Evolutionary conservation across 306 rosid genomes (phyloP), one percentile per base, ranked within the genome.

Genomic region (Begonia masoniana): DNA sequence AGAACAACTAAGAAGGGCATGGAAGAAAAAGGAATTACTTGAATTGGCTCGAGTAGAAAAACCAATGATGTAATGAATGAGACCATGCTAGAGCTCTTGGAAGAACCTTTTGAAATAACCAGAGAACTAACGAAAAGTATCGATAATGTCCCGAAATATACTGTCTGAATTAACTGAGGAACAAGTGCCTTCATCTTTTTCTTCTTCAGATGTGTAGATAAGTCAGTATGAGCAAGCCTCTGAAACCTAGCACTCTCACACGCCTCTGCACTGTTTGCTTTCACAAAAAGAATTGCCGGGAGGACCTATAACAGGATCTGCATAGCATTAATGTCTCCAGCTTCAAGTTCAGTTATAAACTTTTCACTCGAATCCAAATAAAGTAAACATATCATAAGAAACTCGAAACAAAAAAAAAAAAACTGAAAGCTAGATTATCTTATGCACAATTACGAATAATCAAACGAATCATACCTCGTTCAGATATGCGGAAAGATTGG

Each of bases 271-370:
- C 75, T 80, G 77, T 65, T 88, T 66, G 88, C 81, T 82, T 88
- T 88, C 76, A 88, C 87, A 71, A 82, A 84, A 51, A 80, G 78
- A 75, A 82, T 65, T 21, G 93, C 89, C 1, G 97, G 95, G n/a
- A 88, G 77, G 57, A 80, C 75, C 97, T 88, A 69, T 35, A 61
- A 54, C 19, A 52, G 14, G 6, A 58, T 56, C 39, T 31, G 24
- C 24, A 21, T 21, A 21, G 24, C 24, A 21, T 21, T 21, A 21
- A 21, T 21, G 24, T 21, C 24, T 21, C 24, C 24, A 21, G 3
- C 3, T 21, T 21, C 24, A 3, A 21, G 19, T 17, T 17, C 19
- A 17, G 19, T 17, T 17, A 17, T 17, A 17, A 17, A 21, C 24
- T 21, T 21, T 21, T 21, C 24, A 3, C 24, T 21, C 24, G 3